Evolutionary conservation across 768 basidiomycete species (phyloP), one percentile per base, ranked within the genome.

Genomic region (Artomyces pyxidatus): DNA sequence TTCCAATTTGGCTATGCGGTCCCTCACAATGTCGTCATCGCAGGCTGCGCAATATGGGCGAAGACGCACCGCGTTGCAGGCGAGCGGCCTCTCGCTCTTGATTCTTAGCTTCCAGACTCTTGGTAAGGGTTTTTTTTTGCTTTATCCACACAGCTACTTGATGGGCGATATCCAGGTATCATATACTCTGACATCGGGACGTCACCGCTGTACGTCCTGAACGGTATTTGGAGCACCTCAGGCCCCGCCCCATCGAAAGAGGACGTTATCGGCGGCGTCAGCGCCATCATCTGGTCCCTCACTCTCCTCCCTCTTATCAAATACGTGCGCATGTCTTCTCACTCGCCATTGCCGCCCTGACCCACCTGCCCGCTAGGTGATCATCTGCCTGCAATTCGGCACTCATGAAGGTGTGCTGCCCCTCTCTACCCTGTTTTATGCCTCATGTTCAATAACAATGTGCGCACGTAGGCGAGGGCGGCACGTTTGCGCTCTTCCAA

Each of bases 211-310:
- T 85, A 85, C 61, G 75, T 79, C 3, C 60, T 84, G 25, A 83
- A 82, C 57, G 81, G 81, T 8, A 74, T 85, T 12, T 85, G 79
- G 76, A 70, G 78, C 2, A 32, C 75, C 1, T 47, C 56, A 4
- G 75, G 75, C 0, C 68, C 70, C 12, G 59, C 68, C 0, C 83
- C 82, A 0, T 63, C 73, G 0, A 55, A 66, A 45, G 82, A 86
- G 51, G 82, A 84, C 58, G 63, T 83, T 14, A 76, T 86, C 44
- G 82, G 83, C 0, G 76, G 75, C 4, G 53, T 84, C 40, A 77
- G 74, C 49, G 78, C 80, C 17, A 82, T 85, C 49, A 58, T 85
- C 29, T 85, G 81, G 83, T 63, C 80, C 3, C 59, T 86, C 28
- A 78, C 79, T 0, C 64, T 84, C 22, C 56, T 83, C 17, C 81